Evolutionary conservation across 129 eudicot genomes (phyloP), one percentile per base, ranked within the genome.

Genomic region (Escallonia rubra): DNA sequence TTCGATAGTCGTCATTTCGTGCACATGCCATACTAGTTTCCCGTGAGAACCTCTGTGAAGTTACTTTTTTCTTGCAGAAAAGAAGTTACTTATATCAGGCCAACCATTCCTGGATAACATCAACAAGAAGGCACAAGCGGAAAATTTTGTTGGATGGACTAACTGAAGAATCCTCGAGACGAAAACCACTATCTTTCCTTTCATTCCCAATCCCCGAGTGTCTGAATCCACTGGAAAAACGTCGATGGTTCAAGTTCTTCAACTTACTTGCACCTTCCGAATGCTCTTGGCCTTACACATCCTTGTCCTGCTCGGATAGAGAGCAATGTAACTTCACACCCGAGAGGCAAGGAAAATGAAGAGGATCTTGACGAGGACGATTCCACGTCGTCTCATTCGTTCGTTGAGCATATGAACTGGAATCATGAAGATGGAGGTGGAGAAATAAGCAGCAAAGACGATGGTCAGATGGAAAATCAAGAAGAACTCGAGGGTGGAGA

Each of bases 201-300:
- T 86, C 96, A 5, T 91, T 86, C 76, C 96, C 99, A 1, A 80
- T 81, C 23, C 97, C 99, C 3, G 99, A 94, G 59, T 94, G 99
- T 62, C 71, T 38, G 66, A 79, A 49, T 71, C 76, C 4, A 53
- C 66, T 3, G 65, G 67, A 55, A 74, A 59, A 46, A 63, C 80
- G 41, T 51, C 44, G 61, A 48, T 58, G 65, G 85, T 57, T 72
- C 84, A 9, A 80, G 68, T 54, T 78, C 79, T 60, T 78, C 82
- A 13, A n/a, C 75, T 39, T 62, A 12, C 48, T 64, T 75, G 41
- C 80, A 76, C 9, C 65, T 84, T 68, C 83, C 71, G 2, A 66
- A 66, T 41, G 67, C 71, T 45, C 76, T 89, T 38, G 69, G 65
- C 38, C 73, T 58, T 8, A 80, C 78, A 34, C 86, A 68, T 34